Evolutionary conservation across 2,329 filamentous ascomycete genomes (phyloP), one percentile per base, ranked within the genome.

Genomic region (Bipolaris victoriae): DNA sequence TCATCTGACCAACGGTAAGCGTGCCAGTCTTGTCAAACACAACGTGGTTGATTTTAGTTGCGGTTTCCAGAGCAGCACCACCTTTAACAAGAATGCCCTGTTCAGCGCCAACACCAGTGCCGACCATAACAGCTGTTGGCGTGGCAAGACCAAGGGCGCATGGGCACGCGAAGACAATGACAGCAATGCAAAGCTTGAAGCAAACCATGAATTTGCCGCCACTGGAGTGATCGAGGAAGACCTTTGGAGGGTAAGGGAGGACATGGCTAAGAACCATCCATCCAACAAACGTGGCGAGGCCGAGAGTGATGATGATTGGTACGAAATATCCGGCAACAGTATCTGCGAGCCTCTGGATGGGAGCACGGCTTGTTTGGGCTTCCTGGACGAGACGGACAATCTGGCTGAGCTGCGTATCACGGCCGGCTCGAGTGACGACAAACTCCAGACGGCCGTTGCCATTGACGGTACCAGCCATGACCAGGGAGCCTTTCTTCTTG

Each of bases 361-460:
- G 95, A 7, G 95, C 95, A 37, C 95, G 87, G 50, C 88, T 94
- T 2, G 94, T 98, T 76, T 99, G 95, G 3, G 95, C 95, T 74
- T 97, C 92, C 77, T 99, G 95, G 0, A 99, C 95, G n/a, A 98
- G 85, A 76, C 94, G 95, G 62, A 99, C 95, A 64, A 99, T 99
- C 77, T 98, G 95, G 77, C 92, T 97, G 54, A 99, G 88, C 75
- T 98, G 94, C 0, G 95, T 99, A 72, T 99, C 94, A 61, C 93
- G 90, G 47, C 95, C 95, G 35, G 94, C 93, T 66, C 94, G 87
- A 3, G 91, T 96, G 57, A 99, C 95, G 41, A 90, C 88, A 77
- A 98, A 95, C 75, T 98, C 95, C 37, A 97, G 82, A 46, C 94
- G 88, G 2, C 95, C 95, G 62, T 93, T 90, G 22, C 93, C 92